Evolutionary conservation across 371 early-diverging fungal genomes (phyloP).

Genomic region (Basidiobolus meristosporus): DNA sequence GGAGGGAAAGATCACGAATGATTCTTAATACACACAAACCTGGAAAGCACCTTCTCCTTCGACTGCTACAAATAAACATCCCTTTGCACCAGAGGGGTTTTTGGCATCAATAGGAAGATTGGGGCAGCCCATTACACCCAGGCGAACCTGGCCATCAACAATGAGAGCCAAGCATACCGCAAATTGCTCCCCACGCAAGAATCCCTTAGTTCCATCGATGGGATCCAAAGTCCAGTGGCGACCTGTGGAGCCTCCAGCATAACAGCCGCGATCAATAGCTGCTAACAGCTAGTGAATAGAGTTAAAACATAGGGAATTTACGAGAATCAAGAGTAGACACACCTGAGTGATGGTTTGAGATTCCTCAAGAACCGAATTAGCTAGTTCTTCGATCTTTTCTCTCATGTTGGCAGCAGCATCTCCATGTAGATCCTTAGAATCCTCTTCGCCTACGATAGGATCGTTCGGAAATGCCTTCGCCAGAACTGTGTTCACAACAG

Average conservation of each 20-base stretch:
- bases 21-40: constrained; percentile 15
- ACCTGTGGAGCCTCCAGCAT: constrained; percentile 59
- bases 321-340: constrained; percentile 4
- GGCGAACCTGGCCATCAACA: constrained; percentile 65
- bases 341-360: constrained; percentile 44
- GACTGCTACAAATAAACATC: constrained; percentile 61
- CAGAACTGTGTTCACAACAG: constrained; percentile 74
- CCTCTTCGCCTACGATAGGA: constrained; percentile 89
- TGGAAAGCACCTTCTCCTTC: constrained; percentile 79
- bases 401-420: constrained; percentile 39
- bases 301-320: neutral
- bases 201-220: constrained; percentile 89
- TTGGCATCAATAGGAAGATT: constrained; percentile 59
- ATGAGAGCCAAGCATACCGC: constrained; percentile 91
- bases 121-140: constrained; percentile 91
- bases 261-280: constrained; percentile 80
- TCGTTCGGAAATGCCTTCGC: constrained; percentile 58
- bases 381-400: constrained; percentile 58
- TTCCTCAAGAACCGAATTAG: constrained; percentile 43
- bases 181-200: constrained; percentile 90
- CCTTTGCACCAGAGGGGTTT: constrained; percentile 41
- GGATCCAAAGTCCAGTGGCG: constrained; percentile 93
- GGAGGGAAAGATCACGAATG: neutral
- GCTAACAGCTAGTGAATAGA: constrained; percentile 30
- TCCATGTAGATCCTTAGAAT: constrained; percentile 61